Base-by-base conservation (phyloP, 2,329 filamentous ascomycete genomes). In the Lecanosticta acicola region DNA sequence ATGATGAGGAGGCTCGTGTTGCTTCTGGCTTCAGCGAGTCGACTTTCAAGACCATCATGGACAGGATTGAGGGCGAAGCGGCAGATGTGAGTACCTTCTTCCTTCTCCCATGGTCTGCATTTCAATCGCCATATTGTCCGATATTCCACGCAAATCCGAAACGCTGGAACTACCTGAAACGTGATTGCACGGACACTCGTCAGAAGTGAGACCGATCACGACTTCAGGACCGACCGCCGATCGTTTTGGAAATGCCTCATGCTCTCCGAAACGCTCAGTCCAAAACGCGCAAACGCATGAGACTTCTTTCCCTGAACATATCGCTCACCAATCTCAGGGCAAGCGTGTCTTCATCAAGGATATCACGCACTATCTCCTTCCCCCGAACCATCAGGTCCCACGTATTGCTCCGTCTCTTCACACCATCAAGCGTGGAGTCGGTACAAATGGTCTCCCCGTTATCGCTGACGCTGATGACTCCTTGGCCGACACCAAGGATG, bases 261-360 rank as follows among this genome's bases (percentile, higher is more conserved):
- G n/a, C n/a, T n/a, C n/a, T n/a, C n/a, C n/a, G n/a, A n/a, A n/a
- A n/a, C n/a, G n/a, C n/a, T n/a, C n/a, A n/a, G n/a, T n/a, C n/a
- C n/a, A n/a, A n/a, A n/a, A n/a, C n/a, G n/a, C n/a, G n/a, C n/a
- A n/a, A n/a, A n/a, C n/a, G n/a, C n/a, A n/a, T n/a, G n/a, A n/a
- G n/a, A n/a, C n/a, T n/a, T n/a, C n/a, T n/a, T n/a, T n/a, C 11
- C 11, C 11, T 29, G 24, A 29, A 19, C 11, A 3, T 17, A 18
- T 37, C 14, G 16, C 39, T 46, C 18, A 46, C 39, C 38, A 20
- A 11, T 20, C 34, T 51, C 58, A 94, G 86, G 85, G 83, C 60
- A 95, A 94, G 73, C 86, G 91, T 58, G 73, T 94, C 59, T 96
- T 97, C 72, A 93, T 98, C 78, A 98, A 98, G 69, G 93, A 97